These are phyloP conservation scores for Choanephora cucurbitarum DNA, from an alignment of 371 early-diverging fungal species.

Conservation along the genomic window DNA sequence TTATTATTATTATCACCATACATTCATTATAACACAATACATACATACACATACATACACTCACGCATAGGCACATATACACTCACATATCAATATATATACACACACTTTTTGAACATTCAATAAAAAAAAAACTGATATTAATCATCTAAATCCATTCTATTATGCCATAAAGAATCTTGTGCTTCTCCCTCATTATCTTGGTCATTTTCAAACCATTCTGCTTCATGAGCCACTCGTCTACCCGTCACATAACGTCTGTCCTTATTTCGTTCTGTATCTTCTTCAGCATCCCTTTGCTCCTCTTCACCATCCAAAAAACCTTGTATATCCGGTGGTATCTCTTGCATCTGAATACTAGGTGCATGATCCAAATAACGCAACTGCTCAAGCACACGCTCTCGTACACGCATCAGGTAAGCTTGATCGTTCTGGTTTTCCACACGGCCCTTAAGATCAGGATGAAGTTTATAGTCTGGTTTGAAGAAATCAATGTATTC, in stretches of 20 bases:
- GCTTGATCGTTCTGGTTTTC: slow-evolving; percentile 90
- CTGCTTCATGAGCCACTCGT: slow-evolving; percentile 30
- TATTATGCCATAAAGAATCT: slow-evolving; percentile 23
- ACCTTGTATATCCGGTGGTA: slow-evolving; percentile 80
- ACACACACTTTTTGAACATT: too few species aligned
- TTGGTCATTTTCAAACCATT: slow-evolving; percentile 50
- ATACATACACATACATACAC: too few species aligned
- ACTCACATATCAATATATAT: too few species aligned
- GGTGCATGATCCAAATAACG: slow-evolving; percentile 91
- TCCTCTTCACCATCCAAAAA: slow-evolving; percentile 68
- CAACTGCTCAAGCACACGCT: slow-evolving; percentile 90
- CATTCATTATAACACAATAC: too few species aligned
- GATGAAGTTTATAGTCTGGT: slow-evolving; percentile 87
- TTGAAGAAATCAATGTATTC: slow-evolving; percentile 79
- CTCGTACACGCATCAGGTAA: slow-evolving; percentile 79
- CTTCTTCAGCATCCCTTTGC: slow-evolving; percentile 55
- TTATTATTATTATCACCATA: too few species aligned
- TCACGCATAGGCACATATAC: too few species aligned
- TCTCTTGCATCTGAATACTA: slow-evolving; percentile 94
- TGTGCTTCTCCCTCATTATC: slow-evolving; percentile 48
- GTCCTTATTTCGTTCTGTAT: slow-evolving; percentile 57
- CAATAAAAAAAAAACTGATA: not conserved
- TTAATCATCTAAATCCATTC: slow-evolving; percentile 21
- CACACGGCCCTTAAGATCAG: slow-evolving; percentile 71
- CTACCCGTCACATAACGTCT: slow-evolving; percentile 24